Percentiles rank a stretch among this genome's conserved stretches.
These are phyloP conservation scores for Auricularia sp. DNA, from an alignment of 768 basidiomycete genomes.

Conservation along the genomic window DNA sequence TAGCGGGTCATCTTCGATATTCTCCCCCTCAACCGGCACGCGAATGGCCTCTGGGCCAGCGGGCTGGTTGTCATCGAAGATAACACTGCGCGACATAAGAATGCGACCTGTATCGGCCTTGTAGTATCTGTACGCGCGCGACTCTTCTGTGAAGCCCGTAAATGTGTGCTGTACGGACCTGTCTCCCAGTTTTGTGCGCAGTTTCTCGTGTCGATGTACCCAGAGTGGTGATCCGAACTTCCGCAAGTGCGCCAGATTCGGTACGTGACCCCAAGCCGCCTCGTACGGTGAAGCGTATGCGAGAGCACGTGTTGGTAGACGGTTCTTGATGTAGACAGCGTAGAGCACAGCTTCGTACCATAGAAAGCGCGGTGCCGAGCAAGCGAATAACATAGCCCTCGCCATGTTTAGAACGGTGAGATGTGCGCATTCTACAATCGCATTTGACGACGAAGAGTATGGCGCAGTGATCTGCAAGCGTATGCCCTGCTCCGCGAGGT, in stretches of 20 bases:
- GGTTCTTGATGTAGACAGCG: constrained; percentile 9
- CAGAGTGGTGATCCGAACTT: constrained; percentile 7
- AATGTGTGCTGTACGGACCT: not conserved
- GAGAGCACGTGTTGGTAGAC: constrained; percentile 6
- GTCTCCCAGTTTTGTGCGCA: not conserved
- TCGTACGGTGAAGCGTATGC: constrained; percentile 14
- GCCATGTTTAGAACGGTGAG: constrained; percentile 21
- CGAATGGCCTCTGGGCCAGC: not conserved
- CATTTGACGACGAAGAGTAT: constrained; percentile 25
- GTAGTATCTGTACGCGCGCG: not conserved
- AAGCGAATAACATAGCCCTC: constrained; percentile 21
- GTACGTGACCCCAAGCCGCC: constrained; percentile 14
- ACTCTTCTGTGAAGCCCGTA: not conserved
- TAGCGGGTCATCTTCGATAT: not conserved
- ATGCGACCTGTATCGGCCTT: not conserved
- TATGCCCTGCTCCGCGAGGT: constrained; percentile 11
- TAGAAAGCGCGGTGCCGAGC: not conserved
- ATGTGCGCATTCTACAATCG: constrained; percentile 29
- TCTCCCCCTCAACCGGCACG: constrained; percentile 1
- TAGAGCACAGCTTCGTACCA: constrained; percentile 1
- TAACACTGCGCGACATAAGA: not conserved
- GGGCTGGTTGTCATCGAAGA: not conserved
- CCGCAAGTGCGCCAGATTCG: not conserved
- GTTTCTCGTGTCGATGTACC: constrained; percentile 1
- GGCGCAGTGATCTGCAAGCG: constrained; percentile 17